phyloP scores from a whole-genome alignment of 805 yeast species.

The Cephaloascus albidus region DNA sequence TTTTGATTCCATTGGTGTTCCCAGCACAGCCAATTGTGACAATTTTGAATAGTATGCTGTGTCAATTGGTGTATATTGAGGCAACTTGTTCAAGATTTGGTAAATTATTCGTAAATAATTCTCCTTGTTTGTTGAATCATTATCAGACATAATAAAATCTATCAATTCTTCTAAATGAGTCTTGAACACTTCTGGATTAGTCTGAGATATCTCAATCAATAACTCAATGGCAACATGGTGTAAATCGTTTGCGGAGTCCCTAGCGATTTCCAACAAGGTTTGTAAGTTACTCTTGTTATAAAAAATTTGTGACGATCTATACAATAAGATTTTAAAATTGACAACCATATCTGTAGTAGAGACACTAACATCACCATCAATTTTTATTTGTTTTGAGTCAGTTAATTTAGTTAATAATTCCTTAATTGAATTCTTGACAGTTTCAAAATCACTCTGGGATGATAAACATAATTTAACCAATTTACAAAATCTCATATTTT shows the following conservation, averaged over 20 bases:
- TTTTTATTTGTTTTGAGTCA: conserved; percentile 39
- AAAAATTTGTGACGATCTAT: conserved; percentile 49
- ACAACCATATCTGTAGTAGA: conserved; percentile 40
- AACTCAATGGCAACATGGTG: conserved; percentile 37
- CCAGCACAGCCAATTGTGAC: conserved; percentile 34
- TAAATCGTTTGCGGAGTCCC: conserved; percentile 19
- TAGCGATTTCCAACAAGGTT: conserved; percentile 37
- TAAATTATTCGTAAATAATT: conserved; percentile 49
- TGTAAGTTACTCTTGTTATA: conserved; percentile 60
- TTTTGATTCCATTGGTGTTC: conserved; percentile 53
- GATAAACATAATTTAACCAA: conserved; percentile 45
- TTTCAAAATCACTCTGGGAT: conserved; percentile 48
- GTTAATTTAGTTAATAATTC: conserved; percentile 50
- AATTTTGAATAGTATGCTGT: conserved; percentile 35
- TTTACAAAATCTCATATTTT: conserved; percentile 51
- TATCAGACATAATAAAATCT: conserved; percentile 18
- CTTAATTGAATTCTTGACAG: conserved; percentile 50
- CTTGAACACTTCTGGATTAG: conserved; percentile 56
- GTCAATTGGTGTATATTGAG: conserved; percentile 36
- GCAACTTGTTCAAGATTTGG: conserved; percentile 44
- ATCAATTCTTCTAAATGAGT: conserved; percentile 46
- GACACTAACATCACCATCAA: conserved; percentile 21
- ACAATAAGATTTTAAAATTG: conserved; percentile 48
- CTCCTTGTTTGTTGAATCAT: conserved; percentile 9
- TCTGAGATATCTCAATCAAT: conserved; percentile 47